These are phyloP conservation scores for Raphanus sativus DNA, from an alignment of 345 rosid genomes.

Conservation along the genomic window DNA sequence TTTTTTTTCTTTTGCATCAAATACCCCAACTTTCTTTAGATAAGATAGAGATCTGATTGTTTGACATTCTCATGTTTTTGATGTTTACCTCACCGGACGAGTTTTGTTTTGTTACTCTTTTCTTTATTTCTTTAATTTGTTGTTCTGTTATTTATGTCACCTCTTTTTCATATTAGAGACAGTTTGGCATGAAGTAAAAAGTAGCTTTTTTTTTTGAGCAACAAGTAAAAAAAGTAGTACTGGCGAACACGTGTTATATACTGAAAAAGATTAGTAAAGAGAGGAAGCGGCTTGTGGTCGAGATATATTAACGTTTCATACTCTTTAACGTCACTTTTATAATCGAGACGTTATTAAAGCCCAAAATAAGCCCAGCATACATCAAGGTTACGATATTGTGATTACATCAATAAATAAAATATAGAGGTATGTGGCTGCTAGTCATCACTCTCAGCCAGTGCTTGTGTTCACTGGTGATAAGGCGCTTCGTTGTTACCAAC, in stretches of 20 bases:
- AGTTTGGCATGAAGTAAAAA: not conserved
- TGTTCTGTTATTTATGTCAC: not conserved
- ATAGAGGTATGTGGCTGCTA: not conserved
- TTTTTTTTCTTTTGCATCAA: not conserved
- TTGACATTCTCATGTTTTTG: constrained; percentile 14
- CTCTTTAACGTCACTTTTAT: not conserved
- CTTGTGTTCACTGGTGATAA: not conserved
- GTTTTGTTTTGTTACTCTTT: not conserved
- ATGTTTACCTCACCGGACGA: constrained; percentile 13
- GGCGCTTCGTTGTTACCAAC: not conserved
- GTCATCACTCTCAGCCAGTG: not conserved
- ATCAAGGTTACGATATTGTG: not conserved
- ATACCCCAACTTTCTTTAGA: constrained; percentile 12
- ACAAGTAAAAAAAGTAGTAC: too few relatives aligned
- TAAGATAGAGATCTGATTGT: constrained; percentile 25
- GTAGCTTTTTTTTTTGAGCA: too few relatives aligned
- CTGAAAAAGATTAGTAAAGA: too few relatives aligned
- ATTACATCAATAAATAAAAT: not conserved
- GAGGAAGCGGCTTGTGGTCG: too few relatives aligned
- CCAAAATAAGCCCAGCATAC: not conserved
- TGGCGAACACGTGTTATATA: too few relatives aligned
- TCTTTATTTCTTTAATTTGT: not conserved
- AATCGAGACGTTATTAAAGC: not conserved
- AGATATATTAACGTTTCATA: not conserved
- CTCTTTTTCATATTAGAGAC: not conserved